phyloP scores from a whole-genome alignment of 306 rosid species.

The Carpinus fangiana region DNA sequence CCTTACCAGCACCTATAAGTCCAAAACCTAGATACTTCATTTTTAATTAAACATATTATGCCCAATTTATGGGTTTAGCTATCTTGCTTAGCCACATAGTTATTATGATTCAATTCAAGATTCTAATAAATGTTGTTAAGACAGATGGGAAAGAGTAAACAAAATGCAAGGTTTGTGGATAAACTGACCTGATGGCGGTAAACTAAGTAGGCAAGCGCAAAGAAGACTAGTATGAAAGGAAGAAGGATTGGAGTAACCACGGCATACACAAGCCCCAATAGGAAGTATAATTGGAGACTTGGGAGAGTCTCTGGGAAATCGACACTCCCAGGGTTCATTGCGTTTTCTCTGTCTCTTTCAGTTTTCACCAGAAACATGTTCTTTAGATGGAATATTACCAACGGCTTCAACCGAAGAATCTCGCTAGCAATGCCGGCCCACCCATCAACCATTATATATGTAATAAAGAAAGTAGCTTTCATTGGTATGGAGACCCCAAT shows the following conservation, averaged over 20 bases:
- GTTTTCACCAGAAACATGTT: slow-evolving; percentile 92
- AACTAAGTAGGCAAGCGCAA: slow-evolving; percentile 88
- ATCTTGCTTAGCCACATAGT: not conserved
- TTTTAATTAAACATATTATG: not conserved
- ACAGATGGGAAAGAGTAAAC: slow-evolving; percentile 1
- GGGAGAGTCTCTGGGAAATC: slow-evolving; percentile 91
- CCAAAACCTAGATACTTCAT: not conserved
- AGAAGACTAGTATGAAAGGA: slow-evolving; percentile 93
- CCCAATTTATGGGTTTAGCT: not conserved
- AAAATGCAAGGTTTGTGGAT: slow-evolving; percentile 4
- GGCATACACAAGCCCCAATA: slow-evolving; percentile 90
- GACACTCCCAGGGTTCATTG: slow-evolving; percentile 89
- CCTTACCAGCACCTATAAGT: not conserved
- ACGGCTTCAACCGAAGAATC: slow-evolving; percentile 88
- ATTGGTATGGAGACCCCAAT: slow-evolving; percentile 96
- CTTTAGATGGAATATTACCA: slow-evolving; percentile 93
- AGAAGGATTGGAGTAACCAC: slow-evolving; percentile 95
- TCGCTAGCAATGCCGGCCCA: slow-evolving; percentile 98
- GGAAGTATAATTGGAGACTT: slow-evolving; percentile 88
- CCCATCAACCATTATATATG: slow-evolving; percentile 97
- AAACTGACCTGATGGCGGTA: slow-evolving; percentile 95
- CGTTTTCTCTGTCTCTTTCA: slow-evolving; percentile 84
- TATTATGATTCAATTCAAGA: not conserved
- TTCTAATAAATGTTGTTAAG: not conserved
- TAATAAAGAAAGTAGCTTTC: slow-evolving; percentile 98